phyloP scores from a whole-genome alignment of 352 stramenopile species.

The Hyaloperonospora arabidopsidis region DNA sequence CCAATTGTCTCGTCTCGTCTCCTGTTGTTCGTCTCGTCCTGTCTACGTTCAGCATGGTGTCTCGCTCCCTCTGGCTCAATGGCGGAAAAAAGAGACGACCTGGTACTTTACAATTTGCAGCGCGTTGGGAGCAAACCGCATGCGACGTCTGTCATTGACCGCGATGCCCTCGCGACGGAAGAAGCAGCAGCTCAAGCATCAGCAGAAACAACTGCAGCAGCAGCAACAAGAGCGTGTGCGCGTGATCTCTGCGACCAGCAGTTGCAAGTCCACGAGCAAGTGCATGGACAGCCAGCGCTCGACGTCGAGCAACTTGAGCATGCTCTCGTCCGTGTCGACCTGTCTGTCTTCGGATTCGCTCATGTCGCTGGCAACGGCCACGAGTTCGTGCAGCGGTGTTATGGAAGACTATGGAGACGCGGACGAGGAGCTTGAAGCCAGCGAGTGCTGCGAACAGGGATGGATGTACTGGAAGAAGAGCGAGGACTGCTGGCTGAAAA shows the following conservation, averaged over 20 bases:
- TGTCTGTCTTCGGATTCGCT: constrained; percentile 26
- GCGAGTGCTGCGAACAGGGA: constrained; percentile 32
- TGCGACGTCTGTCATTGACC: constrained; percentile 31
- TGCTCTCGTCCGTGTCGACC: constrained; percentile 22
- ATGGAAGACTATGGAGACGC: constrained; percentile 31
- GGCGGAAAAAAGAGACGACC: too few relatives aligned
- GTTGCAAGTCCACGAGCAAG: constrained; percentile 22
- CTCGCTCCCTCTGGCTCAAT: background rate
- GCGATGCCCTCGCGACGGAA: constrained; percentile 26
- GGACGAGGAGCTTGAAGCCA: constrained; percentile 18
- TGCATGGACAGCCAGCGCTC: constrained; percentile 20
- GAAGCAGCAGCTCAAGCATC: constrained; percentile 8
- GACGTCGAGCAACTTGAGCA: constrained; percentile 30
- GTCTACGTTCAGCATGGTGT: constrained; percentile 12
- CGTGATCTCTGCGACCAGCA: constrained; percentile 7
- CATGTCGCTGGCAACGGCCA: constrained; percentile 37
- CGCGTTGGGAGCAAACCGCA: constrained; percentile 2
- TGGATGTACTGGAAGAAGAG: constrained; percentile 79
- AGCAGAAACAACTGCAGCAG: background rate
- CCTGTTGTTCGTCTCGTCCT: constrained; percentile 1
- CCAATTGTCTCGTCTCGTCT: too few relatives aligned
- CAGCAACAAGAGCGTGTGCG: constrained; percentile 21
- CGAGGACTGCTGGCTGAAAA: constrained; percentile 63
- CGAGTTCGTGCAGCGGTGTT: constrained; percentile 41
- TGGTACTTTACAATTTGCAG: constrained; percentile 25